These are phyloP conservation scores for Wallacemonas sp. DNA, from an alignment of 208 protist genomes.

Conservation along the genomic window DNA sequence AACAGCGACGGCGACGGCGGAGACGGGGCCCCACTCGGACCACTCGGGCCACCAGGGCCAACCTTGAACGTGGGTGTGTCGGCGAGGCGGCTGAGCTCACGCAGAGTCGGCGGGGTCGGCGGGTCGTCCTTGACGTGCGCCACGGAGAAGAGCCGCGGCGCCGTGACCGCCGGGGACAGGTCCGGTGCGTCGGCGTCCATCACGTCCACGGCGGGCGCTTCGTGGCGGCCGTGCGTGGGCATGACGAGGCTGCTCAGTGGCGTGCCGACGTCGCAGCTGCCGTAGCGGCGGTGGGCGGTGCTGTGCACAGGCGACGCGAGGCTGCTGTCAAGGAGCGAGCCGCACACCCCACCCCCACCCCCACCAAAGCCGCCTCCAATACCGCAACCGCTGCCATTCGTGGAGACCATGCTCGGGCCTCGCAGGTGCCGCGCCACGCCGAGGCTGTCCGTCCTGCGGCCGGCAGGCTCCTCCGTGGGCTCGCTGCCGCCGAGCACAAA, in stretches of 20 bases:
- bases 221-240: too few species aligned
- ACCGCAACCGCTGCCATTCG: background rate
- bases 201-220: too few species aligned
- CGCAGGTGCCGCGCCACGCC: too few species aligned
- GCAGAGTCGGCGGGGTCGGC: constrained; percentile 49
- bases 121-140: constrained; percentile 54
- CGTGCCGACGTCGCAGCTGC: constrained; percentile 6
- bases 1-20: constrained; percentile 51
- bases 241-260: background rate
- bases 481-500: constrained; percentile 45
- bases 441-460: too few species aligned
- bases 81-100: constrained; percentile 35
- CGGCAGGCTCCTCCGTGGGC: background rate
- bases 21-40: constrained; percentile 23
- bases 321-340: constrained; percentile 10
- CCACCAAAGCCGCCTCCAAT: background rate
- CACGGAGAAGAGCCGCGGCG: constrained; percentile 63
- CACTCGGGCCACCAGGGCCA: constrained; percentile 19
- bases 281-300: background rate
- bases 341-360: background rate
- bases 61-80: constrained; percentile 8
- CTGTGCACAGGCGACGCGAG: background rate
- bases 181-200: too few species aligned
- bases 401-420: background rate
- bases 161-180: background rate